Base-by-base conservation (phyloP, 2,329 filamentous ascomycete species). In the Aspergillus intermedius region DNA sequence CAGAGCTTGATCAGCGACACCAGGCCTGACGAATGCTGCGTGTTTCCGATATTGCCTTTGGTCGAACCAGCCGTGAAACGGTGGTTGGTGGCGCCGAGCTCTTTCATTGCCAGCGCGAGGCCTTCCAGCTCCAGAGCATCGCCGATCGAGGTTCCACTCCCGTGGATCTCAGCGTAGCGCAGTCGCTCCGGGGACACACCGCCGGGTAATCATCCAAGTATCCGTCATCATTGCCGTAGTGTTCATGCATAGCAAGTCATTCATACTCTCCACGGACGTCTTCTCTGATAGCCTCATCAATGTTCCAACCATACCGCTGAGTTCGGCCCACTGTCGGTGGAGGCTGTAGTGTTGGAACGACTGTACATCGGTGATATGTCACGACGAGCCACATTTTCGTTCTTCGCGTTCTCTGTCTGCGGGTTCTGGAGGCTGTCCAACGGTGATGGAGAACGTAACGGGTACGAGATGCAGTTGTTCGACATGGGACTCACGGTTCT, bases 381-480 rank as follows among this genome's bases (percentile, higher is more conserved):
- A 45, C 65, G 63, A 44, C 58, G 54, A 42, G 58, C 46, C 17
- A 56, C 46, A n/a, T 60, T 51, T 40, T 57, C 55, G 22, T 60
- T 52, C 7, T 58, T 52, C 3, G 22, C 28, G 5, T 62, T 59
- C 3, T 56, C 42, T 30, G 10, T 4, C 21, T 30, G 23, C 13
- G 25, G 12, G 2, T 3, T 8, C 7, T 34, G 32, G 10, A 21
- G 15, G 13, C 39, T 25, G 12, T 45, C 51, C n/a, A 48, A 49
- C 4, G 65, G 64, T 4, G 67, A 67, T 5, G 57, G 54, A 23
- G 62, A 59, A 6, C 63, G 59, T 2, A 67, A 70, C 2, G 65
- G 60, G 48, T 71, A 69, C 2, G 60, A 60, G 35, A 71, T 60
- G 72, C 72, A 74, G 40, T 74, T 74, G 12, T 63, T 65, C 9